Evolutionary conservation across 2,329 filamentous ascomycete species (phyloP).

Genomic region (Curvularia lunata): DNA sequence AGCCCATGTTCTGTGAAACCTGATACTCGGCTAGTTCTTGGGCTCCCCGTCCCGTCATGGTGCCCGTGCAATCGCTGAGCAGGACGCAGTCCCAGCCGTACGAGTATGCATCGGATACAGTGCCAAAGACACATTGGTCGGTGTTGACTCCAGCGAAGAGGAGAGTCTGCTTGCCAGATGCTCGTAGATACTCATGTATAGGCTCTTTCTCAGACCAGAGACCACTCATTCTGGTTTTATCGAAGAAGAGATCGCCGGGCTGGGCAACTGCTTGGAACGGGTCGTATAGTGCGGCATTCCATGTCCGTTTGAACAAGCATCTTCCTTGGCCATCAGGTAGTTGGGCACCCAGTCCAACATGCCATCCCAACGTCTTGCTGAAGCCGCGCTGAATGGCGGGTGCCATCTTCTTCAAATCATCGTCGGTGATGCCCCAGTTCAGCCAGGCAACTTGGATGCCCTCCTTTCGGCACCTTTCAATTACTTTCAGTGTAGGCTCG

Average conservation of each 20-base stretch:
- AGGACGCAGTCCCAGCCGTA: slow-evolving; percentile 53
- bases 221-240: slow-evolving; percentile 53
- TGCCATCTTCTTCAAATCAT: slow-evolving; percentile 49
- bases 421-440: slow-evolving; percentile 52
- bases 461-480: slow-evolving; percentile 50
- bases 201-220: slow-evolving; percentile 51
- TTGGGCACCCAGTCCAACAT: slow-evolving; percentile 49
- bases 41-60: slow-evolving; percentile 50
- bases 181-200: slow-evolving; percentile 50
- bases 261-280: slow-evolving; percentile 48
- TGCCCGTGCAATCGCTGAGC: slow-evolving; percentile 51
- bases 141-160: slow-evolving; percentile 54
- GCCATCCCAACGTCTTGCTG: slow-evolving; percentile 52
- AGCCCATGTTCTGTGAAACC: slow-evolving; percentile 53
- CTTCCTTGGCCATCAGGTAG: slow-evolving; percentile 49
- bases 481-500: slow-evolving; percentile 47
- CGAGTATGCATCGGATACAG: slow-evolving; percentile 51
- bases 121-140: slow-evolving; percentile 53
- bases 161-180: slow-evolving; percentile 51
- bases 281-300: slow-evolving; percentile 53
- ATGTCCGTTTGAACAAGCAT: slow-evolving; percentile 52
- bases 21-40: slow-evolving; percentile 52
- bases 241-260: slow-evolving; percentile 52
- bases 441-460: slow-evolving; percentile 52
- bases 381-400: slow-evolving; percentile 53